Evolutionary conservation across 2,329 filamentous ascomycete species (phyloP).

Genomic region (Verticillium dahliae): DNA sequence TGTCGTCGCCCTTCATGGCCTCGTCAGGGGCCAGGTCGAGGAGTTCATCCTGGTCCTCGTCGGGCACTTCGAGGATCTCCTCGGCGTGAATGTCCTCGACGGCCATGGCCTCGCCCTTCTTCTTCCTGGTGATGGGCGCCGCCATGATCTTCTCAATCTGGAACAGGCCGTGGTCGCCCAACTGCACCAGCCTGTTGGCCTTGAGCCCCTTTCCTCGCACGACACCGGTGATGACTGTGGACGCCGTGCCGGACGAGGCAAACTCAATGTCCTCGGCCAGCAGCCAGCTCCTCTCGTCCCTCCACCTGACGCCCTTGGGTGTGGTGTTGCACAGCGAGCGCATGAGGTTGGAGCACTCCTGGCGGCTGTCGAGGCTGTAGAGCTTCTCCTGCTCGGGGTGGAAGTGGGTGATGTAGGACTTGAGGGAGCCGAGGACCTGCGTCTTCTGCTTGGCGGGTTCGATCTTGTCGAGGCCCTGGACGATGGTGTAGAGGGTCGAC

Average conservation of each 20-base stretch:
- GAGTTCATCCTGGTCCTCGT: constrained; percentile 75
- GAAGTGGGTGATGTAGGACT: constrained; percentile 90
- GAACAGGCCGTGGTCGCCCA: constrained; percentile 91
- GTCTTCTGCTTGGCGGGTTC: constrained; percentile 73
- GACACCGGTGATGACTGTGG: constrained; percentile 74
- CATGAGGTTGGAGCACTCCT: constrained; percentile 87
- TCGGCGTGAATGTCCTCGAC: constrained; percentile 52
- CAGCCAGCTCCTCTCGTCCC: constrained; percentile 95
- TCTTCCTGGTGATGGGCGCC: constrained; percentile 58
- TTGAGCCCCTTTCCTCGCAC: constrained; percentile 83
- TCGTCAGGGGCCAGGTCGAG: constrained; percentile 83
- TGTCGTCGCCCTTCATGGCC: constrained; percentile 54
- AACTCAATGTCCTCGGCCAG: constrained; percentile 77
- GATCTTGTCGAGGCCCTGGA: constrained; percentile 71
- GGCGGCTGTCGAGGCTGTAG: constrained; percentile 78
- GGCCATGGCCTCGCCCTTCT: constrained; percentile 58
- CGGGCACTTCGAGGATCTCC: constrained; percentile 62
- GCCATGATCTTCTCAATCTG: constrained; percentile 85
- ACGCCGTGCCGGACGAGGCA: constrained; percentile 50
- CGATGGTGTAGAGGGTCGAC: constrained; percentile 82
- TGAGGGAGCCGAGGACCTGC: constrained; percentile 74
- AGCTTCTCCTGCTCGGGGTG: constrained; percentile 89
- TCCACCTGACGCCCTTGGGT: constrained; percentile 91
- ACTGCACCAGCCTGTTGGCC: constrained; percentile 80
- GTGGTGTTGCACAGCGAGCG: constrained; percentile 85